Evolutionary conservation across 805 yeast genomes (phyloP).

Genomic region (Yueomyces sinensis): DNA sequence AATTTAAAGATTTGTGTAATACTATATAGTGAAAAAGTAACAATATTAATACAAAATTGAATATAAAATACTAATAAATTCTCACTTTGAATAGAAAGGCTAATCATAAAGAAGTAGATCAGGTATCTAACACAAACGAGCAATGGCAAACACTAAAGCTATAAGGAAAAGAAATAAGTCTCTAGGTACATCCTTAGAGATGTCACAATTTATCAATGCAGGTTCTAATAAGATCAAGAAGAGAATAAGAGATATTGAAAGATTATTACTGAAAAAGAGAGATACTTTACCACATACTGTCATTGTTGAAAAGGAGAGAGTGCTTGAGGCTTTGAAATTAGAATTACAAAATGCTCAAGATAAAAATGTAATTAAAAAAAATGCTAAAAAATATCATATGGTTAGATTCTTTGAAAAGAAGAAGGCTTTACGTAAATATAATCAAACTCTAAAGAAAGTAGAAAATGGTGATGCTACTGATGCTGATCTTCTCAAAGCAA

Average conservation of each 20-base stretch:
- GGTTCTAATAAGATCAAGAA: constrained; percentile 53
- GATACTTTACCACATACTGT: constrained; percentile 52
- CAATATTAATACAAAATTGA: no score
- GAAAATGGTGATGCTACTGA: constrained; percentile 9
- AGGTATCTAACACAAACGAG: no score
- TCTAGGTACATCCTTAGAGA: constrained; percentile 22
- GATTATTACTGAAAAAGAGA: constrained; percentile 43
- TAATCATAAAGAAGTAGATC: no score
- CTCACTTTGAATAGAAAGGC: no score
- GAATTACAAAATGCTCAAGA: constrained; percentile 41
- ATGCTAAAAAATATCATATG: constrained; percentile 76
- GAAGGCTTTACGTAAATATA: constrained; percentile 65
- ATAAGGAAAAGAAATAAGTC: constrained; percentile 7
- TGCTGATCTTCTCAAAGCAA: constrained; percentile 33
- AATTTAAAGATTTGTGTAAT: no score
- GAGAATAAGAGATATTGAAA: constrained; percentile 75
- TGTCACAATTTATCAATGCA: constrained; percentile 25
- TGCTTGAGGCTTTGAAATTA: constrained; percentile 45
- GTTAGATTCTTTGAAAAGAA: constrained; percentile 83
- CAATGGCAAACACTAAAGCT: constrained; percentile 2
- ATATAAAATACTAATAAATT: no score
- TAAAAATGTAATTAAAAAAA: constrained; percentile 33
- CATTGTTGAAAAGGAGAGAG: constrained; percentile 61
- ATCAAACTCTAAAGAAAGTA: constrained; percentile 28
- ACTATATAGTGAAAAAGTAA: no score